A percentile compares a stretch with the other conserved stretches of the same genome.
phyloP scores from a whole-genome alignment of 1,284 basidiomycete genomes.

The Cutaneotrichosporon daszewskae region DNA sequence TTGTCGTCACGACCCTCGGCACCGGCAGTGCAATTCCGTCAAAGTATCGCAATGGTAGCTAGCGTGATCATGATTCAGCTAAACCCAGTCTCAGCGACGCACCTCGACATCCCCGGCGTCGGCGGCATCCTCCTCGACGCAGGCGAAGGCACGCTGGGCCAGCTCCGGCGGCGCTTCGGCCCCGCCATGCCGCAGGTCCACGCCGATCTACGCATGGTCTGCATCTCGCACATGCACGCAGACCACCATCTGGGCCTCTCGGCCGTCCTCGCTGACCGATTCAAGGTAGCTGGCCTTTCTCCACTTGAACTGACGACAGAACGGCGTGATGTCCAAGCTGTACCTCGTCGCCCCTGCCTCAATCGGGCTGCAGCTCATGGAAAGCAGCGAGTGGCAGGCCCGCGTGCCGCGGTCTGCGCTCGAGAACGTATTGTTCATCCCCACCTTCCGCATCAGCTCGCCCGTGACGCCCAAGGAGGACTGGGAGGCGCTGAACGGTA shows the following conservation, averaged over 20 bases:
- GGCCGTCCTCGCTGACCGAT: slow-evolving; percentile 66
- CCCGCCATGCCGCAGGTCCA: slow-evolving; percentile 54
- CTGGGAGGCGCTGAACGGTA: too few species aligned
- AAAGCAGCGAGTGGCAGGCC: slow-evolving; percentile 35
- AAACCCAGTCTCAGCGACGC: slow-evolving; percentile 60
- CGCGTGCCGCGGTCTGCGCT: slow-evolving; percentile 25
- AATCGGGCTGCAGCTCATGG: slow-evolving; percentile 48
- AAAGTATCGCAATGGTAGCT: slow-evolving; percentile 63
- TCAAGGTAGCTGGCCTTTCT: slow-evolving; percentile 53
- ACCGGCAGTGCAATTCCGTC: slow-evolving; percentile 82
- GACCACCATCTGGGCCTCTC: slow-evolving; percentile 87
- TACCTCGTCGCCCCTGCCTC: slow-evolving; percentile 58
- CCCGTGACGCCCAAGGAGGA: too few species aligned
- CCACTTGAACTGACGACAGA: slow-evolving; percentile 9
- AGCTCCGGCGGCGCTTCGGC: slow-evolving; percentile 74
- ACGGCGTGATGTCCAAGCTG: slow-evolving; percentile 45
- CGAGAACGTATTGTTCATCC: slow-evolving; percentile 37
- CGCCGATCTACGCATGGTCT: slow-evolving; percentile 70
- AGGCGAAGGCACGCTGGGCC: slow-evolving; percentile 88
- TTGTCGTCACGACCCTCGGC: slow-evolving; percentile 72
- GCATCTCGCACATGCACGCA: slow-evolving; percentile 83
- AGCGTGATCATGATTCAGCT: not conserved
- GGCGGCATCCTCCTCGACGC: slow-evolving; percentile 78
- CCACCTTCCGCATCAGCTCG: slow-evolving; percentile 23
- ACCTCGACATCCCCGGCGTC: slow-evolving; percentile 62